Base-by-base conservation (phyloP, 2,329 filamentous ascomycete species). In the Raffaelea deltoideospora region DNA sequence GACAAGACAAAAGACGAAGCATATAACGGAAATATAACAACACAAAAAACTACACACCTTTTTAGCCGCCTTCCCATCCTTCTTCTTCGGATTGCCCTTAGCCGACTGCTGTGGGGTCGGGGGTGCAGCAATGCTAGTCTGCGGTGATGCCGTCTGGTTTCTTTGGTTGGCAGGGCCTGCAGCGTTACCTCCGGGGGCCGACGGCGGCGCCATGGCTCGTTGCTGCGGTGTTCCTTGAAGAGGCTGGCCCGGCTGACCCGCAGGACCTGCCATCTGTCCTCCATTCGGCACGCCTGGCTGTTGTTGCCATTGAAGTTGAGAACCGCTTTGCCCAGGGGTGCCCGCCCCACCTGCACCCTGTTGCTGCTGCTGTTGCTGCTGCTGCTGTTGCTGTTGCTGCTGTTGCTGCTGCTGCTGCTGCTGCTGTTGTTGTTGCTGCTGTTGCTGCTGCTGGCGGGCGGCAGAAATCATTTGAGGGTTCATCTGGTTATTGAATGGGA, bases 81-180 rank as follows among this genome's bases (percentile, higher is more conserved):
- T 82, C 69, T 88, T 88, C 56, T 84, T 86, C 1, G 80, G 79
- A 24, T 72, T 76, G 4, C 78, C 58, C 62, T 88, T 88, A 51
- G 76, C 78, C 2, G 64, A 55, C 51, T 84, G 79, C 35, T 73
- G 76, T 1, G 83, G 83, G 4, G 83, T 90, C 2, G 82, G 82
- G 1, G 83, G 82, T 26, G 78, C 79, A 7, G 73, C 68, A 41
- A 67, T 72, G 43, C 67, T 68, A 46, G 72, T 68, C 47, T 77
- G 74, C 19, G 74, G 76, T 15, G 74, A 76, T 11, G 69, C 70
- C 13, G 72, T 65, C 37, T 68, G 62, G 43, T 63, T 67, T 47
- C 72, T 69, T 37, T 65, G 61, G 45, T 65, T 67, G 39, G 63
- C 61, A 41, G 54, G 52, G n/a, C 58, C 54, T 4, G 56, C 58